Evolutionary conservation across 495 filamentous ascomycete genomes (phyloP), one percentile per base, ranked within the genome.

Genomic region (Recurvomyces mirabilis): DNA sequence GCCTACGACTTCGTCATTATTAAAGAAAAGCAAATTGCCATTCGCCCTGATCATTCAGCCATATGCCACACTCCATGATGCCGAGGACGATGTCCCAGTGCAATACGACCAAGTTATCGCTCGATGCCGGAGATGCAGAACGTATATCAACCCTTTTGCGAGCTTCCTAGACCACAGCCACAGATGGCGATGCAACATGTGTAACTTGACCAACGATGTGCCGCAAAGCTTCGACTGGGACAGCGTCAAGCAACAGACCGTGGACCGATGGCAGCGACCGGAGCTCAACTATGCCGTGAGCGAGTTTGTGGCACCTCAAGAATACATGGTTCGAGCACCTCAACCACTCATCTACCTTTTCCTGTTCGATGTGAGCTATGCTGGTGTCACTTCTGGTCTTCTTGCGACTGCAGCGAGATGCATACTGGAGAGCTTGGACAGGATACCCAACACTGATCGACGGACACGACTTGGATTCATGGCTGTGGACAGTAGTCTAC

Each of bases 191-290:
- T 98, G 91, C 66, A 98, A 98, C 65, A 96, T 98, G 89, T 98
- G 91, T 60, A 95, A 94, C 62, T 70, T 98, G 44, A 95, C 88
- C 42, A 98, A 96, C 59, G 91, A 98, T 56, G 93, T 98, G 13
- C 91, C 91, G 7, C 93, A 96, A 65, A 88, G 87, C 4, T 98
- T 96, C 51, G 91, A 98, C 63, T 98, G 91, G 91, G 93, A 98
- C 65, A 77, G 83, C 28, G 78, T 85, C 12, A 66, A 84, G 38
- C 88, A 95, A 62, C 87, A 89, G 71, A 80, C 77, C 20, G 75
- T 91, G 18, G 93, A 98, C 60, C 67, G 91, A 53, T 87, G 91
- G 75, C 75, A 89, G 60, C 72, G 91, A 46, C 70, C 84, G 17
- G 91, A 98, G 58, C 73, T 98, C 39, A 98, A 96, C 64, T 79